These are phyloP conservation scores for Umbelopsis sp. DNA, from an alignment of 192 early-diverging fungal species.

Conservation along the genomic window DNA sequence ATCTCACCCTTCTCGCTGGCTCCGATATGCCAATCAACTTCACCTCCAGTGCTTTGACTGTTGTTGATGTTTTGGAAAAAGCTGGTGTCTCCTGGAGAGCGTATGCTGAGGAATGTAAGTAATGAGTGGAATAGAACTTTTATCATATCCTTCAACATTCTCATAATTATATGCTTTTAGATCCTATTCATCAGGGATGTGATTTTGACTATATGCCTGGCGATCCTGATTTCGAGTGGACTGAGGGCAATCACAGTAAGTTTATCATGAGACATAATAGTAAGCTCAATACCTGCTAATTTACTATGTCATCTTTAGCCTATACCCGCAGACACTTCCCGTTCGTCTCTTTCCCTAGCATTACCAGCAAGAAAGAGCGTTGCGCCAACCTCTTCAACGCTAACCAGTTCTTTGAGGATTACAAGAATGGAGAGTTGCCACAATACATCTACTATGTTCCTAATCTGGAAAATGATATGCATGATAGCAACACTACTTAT, in stretches of 20 bases:
- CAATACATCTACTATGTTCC: constrained; percentile 22
- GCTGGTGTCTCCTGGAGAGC: constrained; percentile 12
- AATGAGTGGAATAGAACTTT: background rate
- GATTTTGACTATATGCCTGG: too few relatives aligned
- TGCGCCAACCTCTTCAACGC: constrained; percentile 20
- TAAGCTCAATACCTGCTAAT: too few relatives aligned
- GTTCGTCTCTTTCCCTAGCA: constrained; percentile 16
- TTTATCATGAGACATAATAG: too few relatives aligned
- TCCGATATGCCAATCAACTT: background rate
- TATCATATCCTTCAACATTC: too few relatives aligned
- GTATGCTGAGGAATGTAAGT: constrained; percentile 7
- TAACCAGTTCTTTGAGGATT: constrained; percentile 2
- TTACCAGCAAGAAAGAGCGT: constrained; percentile 1
- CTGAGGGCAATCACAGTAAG: too few relatives aligned
- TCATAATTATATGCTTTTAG: too few relatives aligned
- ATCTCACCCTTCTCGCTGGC: background rate
- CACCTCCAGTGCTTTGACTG: background rate
- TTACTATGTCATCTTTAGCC: background rate
- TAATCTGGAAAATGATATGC: background rate
- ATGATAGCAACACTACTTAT: constrained; percentile 20
- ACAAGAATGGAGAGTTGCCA: constrained; percentile 1
- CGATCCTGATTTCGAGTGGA: too few relatives aligned
- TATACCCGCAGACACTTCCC: constrained; percentile 16
- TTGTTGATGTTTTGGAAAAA: constrained; percentile 7
- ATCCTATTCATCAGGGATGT: too few relatives aligned